Evolutionary conservation across 1,139 yeast species (phyloP).

Genomic region (Geotrichum restrictum): DNA sequence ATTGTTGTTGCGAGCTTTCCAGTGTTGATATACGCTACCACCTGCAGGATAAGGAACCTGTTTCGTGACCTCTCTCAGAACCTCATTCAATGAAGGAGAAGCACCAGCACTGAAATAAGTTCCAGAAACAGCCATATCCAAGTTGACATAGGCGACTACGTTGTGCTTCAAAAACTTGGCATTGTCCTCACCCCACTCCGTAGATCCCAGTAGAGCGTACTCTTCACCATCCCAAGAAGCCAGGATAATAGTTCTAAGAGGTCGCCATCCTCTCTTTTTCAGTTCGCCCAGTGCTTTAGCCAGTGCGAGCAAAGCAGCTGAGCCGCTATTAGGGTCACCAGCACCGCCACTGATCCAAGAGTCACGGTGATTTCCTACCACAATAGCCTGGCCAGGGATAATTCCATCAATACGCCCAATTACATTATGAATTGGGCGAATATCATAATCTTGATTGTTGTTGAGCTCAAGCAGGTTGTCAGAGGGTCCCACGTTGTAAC

Average conservation of each 20-base stretch:
- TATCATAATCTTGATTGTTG: conserved; percentile 53
- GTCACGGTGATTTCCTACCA: conserved; percentile 67
- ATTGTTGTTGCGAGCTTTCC: conserved; percentile 41
- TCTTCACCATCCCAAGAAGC: conserved; percentile 79
- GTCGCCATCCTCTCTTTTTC: conserved; percentile 52
- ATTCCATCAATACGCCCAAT: conserved; percentile 54
- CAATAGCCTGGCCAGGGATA: conserved; percentile 47
- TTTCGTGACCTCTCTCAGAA: conserved; percentile 43
- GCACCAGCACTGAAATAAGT: conserved; percentile 44
- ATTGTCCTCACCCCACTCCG: conserved; percentile 63
- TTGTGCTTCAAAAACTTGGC: conserved; percentile 42
- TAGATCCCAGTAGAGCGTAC: conserved; percentile 63
- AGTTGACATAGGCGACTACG: conserved; percentile 57
- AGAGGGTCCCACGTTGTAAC: conserved; percentile 60
- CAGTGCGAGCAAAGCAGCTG: conserved; percentile 56
- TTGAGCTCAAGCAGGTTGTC: conserved; percentile 48
- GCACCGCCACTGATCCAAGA: conserved; percentile 74
- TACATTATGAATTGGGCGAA: conserved; percentile 55
- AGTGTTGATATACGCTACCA: conserved; percentile 52
- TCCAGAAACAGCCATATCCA: conserved; percentile 61
- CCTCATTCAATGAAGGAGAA: conserved; percentile 50
- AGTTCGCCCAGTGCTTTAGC: conserved; percentile 54
- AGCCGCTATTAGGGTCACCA: conserved; percentile 66
- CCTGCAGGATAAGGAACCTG: conserved; percentile 46
- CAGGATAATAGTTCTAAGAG: conserved; percentile 54